Conservation (phyloP, 139 green algal species). For the Marvania coccoides region DNA sequence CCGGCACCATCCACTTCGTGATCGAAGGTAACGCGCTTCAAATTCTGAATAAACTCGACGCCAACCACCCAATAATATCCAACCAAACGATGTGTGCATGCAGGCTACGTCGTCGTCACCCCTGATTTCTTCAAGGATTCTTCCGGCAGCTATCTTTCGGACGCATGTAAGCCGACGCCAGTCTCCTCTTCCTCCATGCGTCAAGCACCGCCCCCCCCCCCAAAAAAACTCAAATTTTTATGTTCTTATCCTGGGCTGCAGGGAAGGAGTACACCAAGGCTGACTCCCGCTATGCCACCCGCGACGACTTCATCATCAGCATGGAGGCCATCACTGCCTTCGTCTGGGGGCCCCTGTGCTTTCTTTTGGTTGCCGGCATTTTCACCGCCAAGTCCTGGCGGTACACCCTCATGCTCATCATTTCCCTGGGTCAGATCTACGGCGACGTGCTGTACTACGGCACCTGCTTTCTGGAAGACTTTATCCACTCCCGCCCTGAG, state of each 20-base stretch:
- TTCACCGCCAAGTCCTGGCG: constrained; percentile 45
- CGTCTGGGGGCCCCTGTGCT: constrained; percentile 61
- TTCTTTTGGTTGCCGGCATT: constrained; percentile 52
- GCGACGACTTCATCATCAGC: constrained; percentile 73
- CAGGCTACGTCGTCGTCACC: constrained; percentile 56
- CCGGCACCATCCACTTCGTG: constrained; percentile 73
- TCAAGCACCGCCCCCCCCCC: neutral
- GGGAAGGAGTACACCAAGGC: constrained; percentile 89
- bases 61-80: neutral
- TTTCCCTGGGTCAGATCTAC: constrained; percentile 82
- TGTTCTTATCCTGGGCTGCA: constrained; percentile 13
- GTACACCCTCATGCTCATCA: constrained; percentile 53
- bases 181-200: neutral
- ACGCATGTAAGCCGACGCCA: constrained; percentile 54
- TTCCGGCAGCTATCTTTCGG: constrained; percentile 55
- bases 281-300: constrained; percentile 77
- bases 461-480: constrained; percentile 63
- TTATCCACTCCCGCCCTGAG: constrained; percentile 55
- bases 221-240: neutral
- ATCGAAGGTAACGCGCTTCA: constrained; percentile 55
- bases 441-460: constrained; percentile 84
- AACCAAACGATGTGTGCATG: neutral
- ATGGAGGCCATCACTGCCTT: constrained; percentile 85
- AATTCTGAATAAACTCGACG: neutral
- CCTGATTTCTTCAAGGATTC: constrained; percentile 63